A percentile compares a stretch with the other conserved stretches of the same genome.
Conservation (phyloP, 331 rosid genomes). For the Erythrophleum ivorense region DNA sequence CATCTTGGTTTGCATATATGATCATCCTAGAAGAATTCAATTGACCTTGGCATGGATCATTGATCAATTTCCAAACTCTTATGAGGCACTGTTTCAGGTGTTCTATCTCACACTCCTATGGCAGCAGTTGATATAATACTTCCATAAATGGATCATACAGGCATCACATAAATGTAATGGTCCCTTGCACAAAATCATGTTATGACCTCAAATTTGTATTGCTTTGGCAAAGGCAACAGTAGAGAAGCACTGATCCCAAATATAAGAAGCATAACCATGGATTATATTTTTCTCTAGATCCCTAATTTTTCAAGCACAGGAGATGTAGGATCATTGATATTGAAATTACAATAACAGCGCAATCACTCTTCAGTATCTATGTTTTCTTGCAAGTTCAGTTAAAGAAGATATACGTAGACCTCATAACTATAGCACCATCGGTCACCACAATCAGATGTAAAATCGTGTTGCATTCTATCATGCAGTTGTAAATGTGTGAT, state of each 20-base stretch:
- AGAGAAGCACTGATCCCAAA: constrained; percentile 41
- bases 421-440: not conserved
- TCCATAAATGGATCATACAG: constrained; percentile 58
- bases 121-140: constrained; percentile 59
- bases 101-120: constrained; percentile 64
- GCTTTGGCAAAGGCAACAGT: constrained; percentile 41
- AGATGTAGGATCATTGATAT: not conserved
- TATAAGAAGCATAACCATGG: constrained; percentile 15
- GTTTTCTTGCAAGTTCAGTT: constrained; percentile 10
- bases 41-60: constrained; percentile 87
- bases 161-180: constrained; percentile 51
- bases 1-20: constrained; percentile 87
- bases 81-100: constrained; percentile 56
- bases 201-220: constrained; percentile 42
- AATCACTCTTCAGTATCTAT: constrained; percentile 22
- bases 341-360: not conserved
- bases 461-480: constrained; percentile 24
- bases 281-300: not conserved
- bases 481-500: constrained; percentile 10
- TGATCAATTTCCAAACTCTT: constrained; percentile 80
- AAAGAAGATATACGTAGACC: constrained; percentile 24
- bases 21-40: constrained; percentile 85
- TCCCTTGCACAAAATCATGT: constrained; percentile 50
- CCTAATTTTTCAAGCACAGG: not conserved
- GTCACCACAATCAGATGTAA: constrained; percentile 22